Conservation (phyloP, 2,329 filamentous ascomycete genomes). For the Biscogniauxia marginata region DNA sequence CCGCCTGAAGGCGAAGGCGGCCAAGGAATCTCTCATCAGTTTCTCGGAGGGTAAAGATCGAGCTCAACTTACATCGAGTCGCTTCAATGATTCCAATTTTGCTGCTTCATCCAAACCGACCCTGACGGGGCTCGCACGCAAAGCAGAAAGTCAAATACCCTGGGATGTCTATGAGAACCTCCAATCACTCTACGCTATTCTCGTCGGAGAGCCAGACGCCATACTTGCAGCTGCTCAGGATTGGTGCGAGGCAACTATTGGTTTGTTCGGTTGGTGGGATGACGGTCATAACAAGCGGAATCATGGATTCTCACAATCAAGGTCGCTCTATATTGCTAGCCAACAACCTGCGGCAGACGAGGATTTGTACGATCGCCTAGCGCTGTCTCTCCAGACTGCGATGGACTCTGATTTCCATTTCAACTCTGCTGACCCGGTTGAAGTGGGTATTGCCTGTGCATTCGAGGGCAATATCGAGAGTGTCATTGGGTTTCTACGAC, state of each 20-base stretch:
- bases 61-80: conserved; percentile 31
- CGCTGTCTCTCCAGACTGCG: conserved; percentile 67
- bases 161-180: conserved; percentile 89
- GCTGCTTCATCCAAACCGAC: conserved; percentile 44
- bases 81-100: conserved; percentile 35
- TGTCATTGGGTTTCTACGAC: conserved; percentile 69
- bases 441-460: conserved; percentile 77
- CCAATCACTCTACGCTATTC: conserved; percentile 74
- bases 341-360: conserved; percentile 51
- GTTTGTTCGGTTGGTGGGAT: conserved; percentile 89
- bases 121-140: conserved; percentile 66
- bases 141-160: conserved; percentile 82
- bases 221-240: conserved; percentile 79
- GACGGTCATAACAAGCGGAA: conserved; percentile 56
- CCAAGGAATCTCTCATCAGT: conserved; percentile 67
- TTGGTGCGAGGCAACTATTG: conserved; percentile 87
- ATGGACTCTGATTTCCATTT: conserved; percentile 71
- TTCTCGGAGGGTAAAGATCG: conserved; percentile 75
- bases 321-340: conserved; percentile 36
- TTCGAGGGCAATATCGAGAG: conserved; percentile 81
- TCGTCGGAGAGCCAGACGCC: conserved; percentile 72
- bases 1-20: conserved; percentile 69
- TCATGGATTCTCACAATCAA: conserved; percentile 36
- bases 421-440: conserved; percentile 71
- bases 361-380: conserved; percentile 72